Conservation (phyloP, 2,329 filamentous ascomycete species). For the Xylariaceae sp. region DNA sequence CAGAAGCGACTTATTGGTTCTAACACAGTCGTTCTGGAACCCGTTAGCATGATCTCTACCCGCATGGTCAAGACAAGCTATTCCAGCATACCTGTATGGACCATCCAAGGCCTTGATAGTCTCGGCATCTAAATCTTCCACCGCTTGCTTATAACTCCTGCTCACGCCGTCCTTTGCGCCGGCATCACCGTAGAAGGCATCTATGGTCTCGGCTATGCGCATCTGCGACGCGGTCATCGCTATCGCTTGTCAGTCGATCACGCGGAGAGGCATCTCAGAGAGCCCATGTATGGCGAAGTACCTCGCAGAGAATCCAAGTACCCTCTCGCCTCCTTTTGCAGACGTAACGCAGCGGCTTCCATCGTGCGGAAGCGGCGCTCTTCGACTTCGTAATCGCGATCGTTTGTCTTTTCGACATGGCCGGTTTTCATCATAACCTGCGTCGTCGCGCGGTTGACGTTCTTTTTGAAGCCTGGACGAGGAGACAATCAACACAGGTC, state of each 20-base stretch:
- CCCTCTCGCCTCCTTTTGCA: slow-evolving; percentile 97
- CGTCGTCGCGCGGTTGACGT: slow-evolving; percentile 97
- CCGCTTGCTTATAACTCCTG: slow-evolving; percentile 95
- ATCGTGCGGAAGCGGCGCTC: slow-evolving; percentile 95
- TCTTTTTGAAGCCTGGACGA: slow-evolving; percentile 74
- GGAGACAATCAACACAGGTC: slow-evolving; percentile 14
- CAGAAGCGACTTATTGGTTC: slow-evolving; percentile 96
- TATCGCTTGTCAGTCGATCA: slow-evolving; percentile 10
- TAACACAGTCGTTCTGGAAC: slow-evolving; percentile 72
- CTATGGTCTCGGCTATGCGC: slow-evolving; percentile 98
- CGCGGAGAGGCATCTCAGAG: slow-evolving; percentile 45
- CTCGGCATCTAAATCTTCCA: slow-evolving; percentile 94
- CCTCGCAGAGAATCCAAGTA: slow-evolving; percentile 93
- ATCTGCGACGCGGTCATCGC: slow-evolving; percentile 96
- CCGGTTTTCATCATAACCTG: slow-evolving; percentile 99
- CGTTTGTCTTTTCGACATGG: slow-evolving; percentile 97
- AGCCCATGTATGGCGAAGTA: slow-evolving; percentile 32
- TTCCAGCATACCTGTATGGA: slow-evolving; percentile 65
- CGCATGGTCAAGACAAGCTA: too few relatives aligned
- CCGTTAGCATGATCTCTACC: neutral
- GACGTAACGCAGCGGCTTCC: slow-evolving; percentile 84
- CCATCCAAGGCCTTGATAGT: slow-evolving; percentile 98
- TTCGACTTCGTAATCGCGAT: slow-evolving; percentile 98
- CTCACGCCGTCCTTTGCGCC: slow-evolving; percentile 93
- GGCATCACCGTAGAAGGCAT: slow-evolving; percentile 96